Conservation (phyloP, 768 basidiomycete species). For the Serpula lacrymans region DNA sequence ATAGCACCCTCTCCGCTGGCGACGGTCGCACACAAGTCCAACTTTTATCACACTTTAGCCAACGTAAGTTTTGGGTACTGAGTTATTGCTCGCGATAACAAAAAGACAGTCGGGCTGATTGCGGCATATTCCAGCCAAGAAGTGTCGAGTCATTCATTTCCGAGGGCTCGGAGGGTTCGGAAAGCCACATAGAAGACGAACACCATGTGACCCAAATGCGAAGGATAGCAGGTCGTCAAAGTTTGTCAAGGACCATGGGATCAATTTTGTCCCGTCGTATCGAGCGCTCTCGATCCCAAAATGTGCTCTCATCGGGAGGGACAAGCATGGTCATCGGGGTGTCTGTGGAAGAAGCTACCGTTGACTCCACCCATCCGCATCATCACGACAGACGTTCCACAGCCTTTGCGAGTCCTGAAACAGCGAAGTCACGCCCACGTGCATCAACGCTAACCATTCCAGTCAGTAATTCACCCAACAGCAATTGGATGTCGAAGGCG, state of each 20-base stretch:
- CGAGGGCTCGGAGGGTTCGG: constrained; percentile 28
- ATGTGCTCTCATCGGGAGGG: constrained; percentile 28
- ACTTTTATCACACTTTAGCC: constrained; percentile 44
- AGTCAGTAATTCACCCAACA: constrained; percentile 15
- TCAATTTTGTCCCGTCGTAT: constrained; percentile 44
- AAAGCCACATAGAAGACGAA: constrained; percentile 38
- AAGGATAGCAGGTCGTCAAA: constrained; percentile 41
- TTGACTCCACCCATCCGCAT: constrained; percentile 7
- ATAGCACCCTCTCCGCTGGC: constrained; percentile 32
- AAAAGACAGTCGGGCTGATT: constrained; percentile 9
- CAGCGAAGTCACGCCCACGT: constrained; percentile 27
- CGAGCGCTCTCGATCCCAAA: constrained; percentile 39
- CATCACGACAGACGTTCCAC: constrained; percentile 12
- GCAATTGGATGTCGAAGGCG: constrained; percentile 33
- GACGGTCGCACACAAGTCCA: constrained; percentile 41
- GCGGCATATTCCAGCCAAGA: constrained; percentile 33
- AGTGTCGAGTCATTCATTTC: constrained; percentile 45
- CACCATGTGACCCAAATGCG: constrained; percentile 48
- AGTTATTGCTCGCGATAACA: constrained; percentile 1
- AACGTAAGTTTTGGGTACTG: constrained; percentile 29
- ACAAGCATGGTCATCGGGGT: constrained; percentile 41
- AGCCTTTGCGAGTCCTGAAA: constrained; percentile 9
- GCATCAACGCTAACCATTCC: constrained; percentile 31
- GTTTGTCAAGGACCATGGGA: constrained; percentile 39
- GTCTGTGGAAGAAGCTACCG: constrained; percentile 44